Evolutionary conservation across 768 basidiomycete genomes (phyloP).

Genomic region (Leucocoprinus birnbaumii): DNA sequence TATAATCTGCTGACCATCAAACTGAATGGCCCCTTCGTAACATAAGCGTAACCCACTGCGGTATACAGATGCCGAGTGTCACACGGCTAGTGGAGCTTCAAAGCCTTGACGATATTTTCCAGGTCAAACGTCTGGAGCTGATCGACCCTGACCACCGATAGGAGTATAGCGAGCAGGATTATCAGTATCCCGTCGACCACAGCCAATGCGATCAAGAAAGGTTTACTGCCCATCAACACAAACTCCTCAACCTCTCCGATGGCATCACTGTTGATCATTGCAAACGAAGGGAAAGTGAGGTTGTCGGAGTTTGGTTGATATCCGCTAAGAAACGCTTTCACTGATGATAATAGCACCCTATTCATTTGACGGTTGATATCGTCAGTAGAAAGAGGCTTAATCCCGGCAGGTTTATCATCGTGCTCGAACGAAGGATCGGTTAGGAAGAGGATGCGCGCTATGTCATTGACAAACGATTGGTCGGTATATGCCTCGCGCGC

Average conservation of each 20-base stretch:
- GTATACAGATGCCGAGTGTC: no score
- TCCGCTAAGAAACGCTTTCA: constrained; percentile 3
- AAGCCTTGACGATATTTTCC: constrained; percentile 1
- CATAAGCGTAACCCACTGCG: no score
- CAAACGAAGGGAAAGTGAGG: not conserved
- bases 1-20: no score
- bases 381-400: not conserved
- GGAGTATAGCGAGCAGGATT: not conserved
- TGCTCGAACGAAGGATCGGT: not conserved
- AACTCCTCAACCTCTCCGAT: not conserved
- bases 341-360: not conserved
- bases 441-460: constrained; percentile 1
- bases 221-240: not conserved
- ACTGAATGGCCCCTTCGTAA: no score
- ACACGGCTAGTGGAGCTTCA: no score
- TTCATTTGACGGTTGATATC: constrained; percentile 3
- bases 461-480: not conserved
- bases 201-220: constrained; percentile 1
- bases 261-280: not conserved
- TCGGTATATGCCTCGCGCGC: not conserved
- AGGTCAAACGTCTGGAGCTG: constrained; percentile 3
- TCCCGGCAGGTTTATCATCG: not conserved
- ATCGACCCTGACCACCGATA: not conserved
- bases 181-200: not conserved
- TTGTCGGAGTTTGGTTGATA: not conserved